These are phyloP conservation scores for Termitomyces sp. DNA, from an alignment of 768 basidiomycete genomes.

Conservation along the genomic window DNA sequence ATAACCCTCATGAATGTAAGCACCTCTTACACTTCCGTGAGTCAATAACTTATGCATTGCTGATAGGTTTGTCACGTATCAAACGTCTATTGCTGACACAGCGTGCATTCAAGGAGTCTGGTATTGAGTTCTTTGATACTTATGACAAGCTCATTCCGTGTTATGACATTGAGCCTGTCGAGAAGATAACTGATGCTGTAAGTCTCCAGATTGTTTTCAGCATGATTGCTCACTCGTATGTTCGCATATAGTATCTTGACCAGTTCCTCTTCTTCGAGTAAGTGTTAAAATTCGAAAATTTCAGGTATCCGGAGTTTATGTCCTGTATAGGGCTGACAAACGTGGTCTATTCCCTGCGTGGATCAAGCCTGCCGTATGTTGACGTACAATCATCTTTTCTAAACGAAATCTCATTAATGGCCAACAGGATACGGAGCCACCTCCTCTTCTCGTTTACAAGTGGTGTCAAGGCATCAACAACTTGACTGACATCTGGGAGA, in stretches of 20 bases:
- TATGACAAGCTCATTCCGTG: conserved; percentile 98
- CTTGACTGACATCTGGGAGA: conserved; percentile 97
- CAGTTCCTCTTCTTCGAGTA: conserved; percentile 98
- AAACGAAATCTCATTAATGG: conserved; percentile 1
- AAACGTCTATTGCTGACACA: conserved; percentile 96
- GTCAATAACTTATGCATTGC: background rate
- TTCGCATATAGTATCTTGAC: conserved; percentile 68
- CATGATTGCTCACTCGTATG: conserved; percentile 10
- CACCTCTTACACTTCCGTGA: background rate
- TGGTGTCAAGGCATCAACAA: conserved; percentile 99
- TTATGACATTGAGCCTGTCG: conserved; percentile 98
- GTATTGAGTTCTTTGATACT: conserved; percentile 95
- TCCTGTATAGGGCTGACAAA: conserved; percentile 69
- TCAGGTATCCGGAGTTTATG: background rate
- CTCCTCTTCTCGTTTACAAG: conserved; percentile 96
- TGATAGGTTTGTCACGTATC: conserved; percentile 82
- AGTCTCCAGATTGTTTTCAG: conserved; percentile 20
- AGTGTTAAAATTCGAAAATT: conserved; percentile 10
- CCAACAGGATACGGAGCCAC: conserved; percentile 82
- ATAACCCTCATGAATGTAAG: conserved; percentile 97
- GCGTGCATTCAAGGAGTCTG: conserved; percentile 97
- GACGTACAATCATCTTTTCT: background rate
- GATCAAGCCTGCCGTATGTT: conserved; percentile 86
- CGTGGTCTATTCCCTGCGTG: conserved; percentile 96
- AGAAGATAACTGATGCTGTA: conserved; percentile 98